phyloP scores from a whole-genome alignment of 1,284 basidiomycete genomes.

The Phellinidium pouzarii region DNA sequence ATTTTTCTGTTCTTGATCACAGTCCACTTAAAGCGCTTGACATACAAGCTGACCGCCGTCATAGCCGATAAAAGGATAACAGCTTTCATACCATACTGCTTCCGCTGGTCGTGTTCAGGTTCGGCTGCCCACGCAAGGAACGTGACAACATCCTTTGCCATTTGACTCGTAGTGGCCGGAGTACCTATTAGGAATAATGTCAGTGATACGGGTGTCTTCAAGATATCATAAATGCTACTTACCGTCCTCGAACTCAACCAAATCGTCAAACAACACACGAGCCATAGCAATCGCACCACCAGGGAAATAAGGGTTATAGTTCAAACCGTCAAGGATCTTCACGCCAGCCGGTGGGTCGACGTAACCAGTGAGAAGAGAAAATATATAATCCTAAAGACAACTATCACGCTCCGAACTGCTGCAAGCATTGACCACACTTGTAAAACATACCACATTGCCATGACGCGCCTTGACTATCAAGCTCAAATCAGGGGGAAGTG shows the following conservation, averaged over 20 bases:
- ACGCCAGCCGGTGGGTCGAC: slow-evolving; percentile 96
- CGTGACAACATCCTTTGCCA: slow-evolving; percentile 97
- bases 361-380: slow-evolving; percentile 96
- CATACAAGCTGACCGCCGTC: slow-evolving; percentile 76
- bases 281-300: slow-evolving; percentile 99
- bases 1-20: slow-evolving; percentile 91
- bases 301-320: slow-evolving; percentile 98
- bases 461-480: slow-evolving; percentile 98
- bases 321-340: slow-evolving; percentile 93
- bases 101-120: slow-evolving; percentile 96
- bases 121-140: slow-evolving; percentile 96
- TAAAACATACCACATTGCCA: slow-evolving; percentile 77
- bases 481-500: slow-evolving; percentile 94
- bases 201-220: slow-evolving; percentile 10
- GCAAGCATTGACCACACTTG: background rate
- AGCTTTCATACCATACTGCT: slow-evolving; percentile 93
- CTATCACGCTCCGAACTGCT: background rate
- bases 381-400: slow-evolving; percentile 87
- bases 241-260: slow-evolving; percentile 95
- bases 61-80: slow-evolving; percentile 85
- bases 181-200: slow-evolving; percentile 53
- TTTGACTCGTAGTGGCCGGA: slow-evolving; percentile 95
- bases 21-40: slow-evolving; percentile 95
- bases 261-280: slow-evolving; percentile 89
- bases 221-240: slow-evolving; percentile 22